Conservation (phyloP, 2,329 filamentous ascomycete species). For the Chaetomiaceae sp. region DNA sequence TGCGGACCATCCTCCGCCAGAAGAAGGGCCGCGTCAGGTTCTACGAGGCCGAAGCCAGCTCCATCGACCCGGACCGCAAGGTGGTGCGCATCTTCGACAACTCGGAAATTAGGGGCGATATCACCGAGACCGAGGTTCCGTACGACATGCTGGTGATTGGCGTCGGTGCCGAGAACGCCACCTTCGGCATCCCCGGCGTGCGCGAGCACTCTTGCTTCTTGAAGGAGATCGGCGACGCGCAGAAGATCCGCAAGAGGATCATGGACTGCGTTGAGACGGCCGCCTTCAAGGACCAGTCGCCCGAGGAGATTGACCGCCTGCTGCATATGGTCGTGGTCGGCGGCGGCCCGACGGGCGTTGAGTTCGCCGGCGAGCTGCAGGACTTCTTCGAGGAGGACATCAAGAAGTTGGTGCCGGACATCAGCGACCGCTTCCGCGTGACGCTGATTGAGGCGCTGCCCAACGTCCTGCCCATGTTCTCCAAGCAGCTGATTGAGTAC, state of each 20-base stretch:
- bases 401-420: slow-evolving; percentile 95
- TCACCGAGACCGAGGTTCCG: slow-evolving; percentile 77
- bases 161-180: slow-evolving; percentile 96
- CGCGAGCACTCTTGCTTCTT: slow-evolving; percentile 94
- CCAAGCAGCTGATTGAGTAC: slow-evolving; percentile 98
- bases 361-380: slow-evolving; percentile 96
- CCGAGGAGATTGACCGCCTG: slow-evolving; percentile 84
- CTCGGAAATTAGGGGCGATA: slow-evolving; percentile 83
- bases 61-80: slow-evolving; percentile 89
- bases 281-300: slow-evolving; percentile 90
- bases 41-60: slow-evolving; percentile 96
- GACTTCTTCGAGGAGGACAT: slow-evolving; percentile 99
- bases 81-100: slow-evolving; percentile 85
- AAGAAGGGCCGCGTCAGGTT: slow-evolving; percentile 92
- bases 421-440: slow-evolving; percentile 90
- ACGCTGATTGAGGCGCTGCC: slow-evolving; percentile 96
- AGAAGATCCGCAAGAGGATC: slow-evolving; percentile 94
- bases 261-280: slow-evolving; percentile 99
- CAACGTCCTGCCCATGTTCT: slow-evolving; percentile 96
- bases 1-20: slow-evolving; percentile 90
- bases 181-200: slow-evolving; percentile 94
- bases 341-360: slow-evolving; percentile 92
- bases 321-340: slow-evolving; percentile 97
- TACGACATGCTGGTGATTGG: slow-evolving; percentile 98
- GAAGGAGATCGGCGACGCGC: slow-evolving; percentile 95